These are phyloP conservation scores for Ceratobasidium sp. DNA, from an alignment of 1,284 basidiomycete species.

Conservation along the genomic window DNA sequence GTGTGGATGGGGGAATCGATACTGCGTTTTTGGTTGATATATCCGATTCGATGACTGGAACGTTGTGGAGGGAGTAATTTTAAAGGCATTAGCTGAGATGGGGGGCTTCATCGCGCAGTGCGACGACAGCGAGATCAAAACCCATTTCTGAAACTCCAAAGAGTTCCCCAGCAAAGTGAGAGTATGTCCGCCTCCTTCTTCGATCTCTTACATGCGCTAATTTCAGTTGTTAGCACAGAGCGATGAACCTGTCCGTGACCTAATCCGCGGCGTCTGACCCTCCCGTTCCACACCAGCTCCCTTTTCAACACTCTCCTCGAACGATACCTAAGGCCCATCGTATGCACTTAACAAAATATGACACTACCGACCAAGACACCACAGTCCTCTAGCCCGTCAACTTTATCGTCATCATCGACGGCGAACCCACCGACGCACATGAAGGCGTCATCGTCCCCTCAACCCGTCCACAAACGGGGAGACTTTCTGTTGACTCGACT, in stretches of 20 bases:
- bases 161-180: conserved; percentile 22
- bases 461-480: conserved; percentile 52
- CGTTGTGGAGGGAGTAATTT: conserved; percentile 66
- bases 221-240: background rate
- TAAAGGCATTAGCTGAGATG: conserved; percentile 61
- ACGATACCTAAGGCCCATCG: conserved; percentile 63
- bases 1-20: conserved; percentile 4
- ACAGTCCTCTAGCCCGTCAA: conserved; percentile 65
- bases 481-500: conserved; percentile 57
- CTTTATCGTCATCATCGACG: conserved; percentile 74
- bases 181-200: background rate
- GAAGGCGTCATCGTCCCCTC: conserved; percentile 54
- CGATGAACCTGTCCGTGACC: conserved; percentile 53
- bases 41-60: conserved; percentile 67
- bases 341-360: conserved; percentile 56
- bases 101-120: conserved; percentile 62
- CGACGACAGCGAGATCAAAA: conserved; percentile 66
- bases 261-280: conserved; percentile 64
- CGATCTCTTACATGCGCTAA: background rate
- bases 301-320: conserved; percentile 64
- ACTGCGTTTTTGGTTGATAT: conserved; percentile 68
- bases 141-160: conserved; percentile 59
- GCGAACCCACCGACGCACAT: conserved; percentile 58
- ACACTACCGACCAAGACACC: conserved; percentile 45
- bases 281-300: conserved; percentile 63